These are phyloP conservation scores for Russula sp. DNA, from an alignment of 768 basidiomycete species.

Conservation along the genomic window DNA sequence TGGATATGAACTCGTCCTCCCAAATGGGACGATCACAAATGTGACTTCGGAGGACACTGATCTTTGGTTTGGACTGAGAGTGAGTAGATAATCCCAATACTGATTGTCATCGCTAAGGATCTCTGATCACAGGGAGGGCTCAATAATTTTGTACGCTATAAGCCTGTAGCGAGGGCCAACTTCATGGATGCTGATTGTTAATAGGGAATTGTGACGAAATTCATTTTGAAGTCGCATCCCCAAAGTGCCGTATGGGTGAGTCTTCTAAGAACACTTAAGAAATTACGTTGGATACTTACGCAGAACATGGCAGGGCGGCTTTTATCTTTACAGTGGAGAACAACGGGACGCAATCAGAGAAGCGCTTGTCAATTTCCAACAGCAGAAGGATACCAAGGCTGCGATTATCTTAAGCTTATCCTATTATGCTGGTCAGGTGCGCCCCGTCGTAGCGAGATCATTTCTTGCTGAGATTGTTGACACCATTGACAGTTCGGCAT, in stretches of 20 bases:
- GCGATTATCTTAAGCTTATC: neutral
- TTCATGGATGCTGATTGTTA: neutral
- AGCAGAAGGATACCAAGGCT: constrained; percentile 2
- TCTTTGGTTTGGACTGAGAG: constrained; percentile 17
- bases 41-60: constrained; percentile 5
- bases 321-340: neutral
- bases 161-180: no score
- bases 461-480: neutral
- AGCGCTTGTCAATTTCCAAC: neutral
- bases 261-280: neutral
- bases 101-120: neutral
- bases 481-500: neutral
- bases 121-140: constrained; percentile 3
- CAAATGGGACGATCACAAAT: constrained; percentile 23
- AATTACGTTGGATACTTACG: neutral
- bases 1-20: constrained; percentile 26
- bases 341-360: neutral
- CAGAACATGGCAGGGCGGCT: neutral
- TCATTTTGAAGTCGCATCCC: constrained; percentile 20
- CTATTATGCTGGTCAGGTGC: neutral
- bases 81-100: neutral
- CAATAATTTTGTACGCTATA: constrained; percentile 10
- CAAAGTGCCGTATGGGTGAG: constrained; percentile 25
- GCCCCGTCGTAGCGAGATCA: neutral
- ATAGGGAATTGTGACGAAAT: constrained; percentile 8